A percentile compares a stretch with the other conserved stretches of the same genome.
These are phyloP conservation scores for Suillus americanus DNA, from an alignment of 768 basidiomycete species.

Conservation along the genomic window DNA sequence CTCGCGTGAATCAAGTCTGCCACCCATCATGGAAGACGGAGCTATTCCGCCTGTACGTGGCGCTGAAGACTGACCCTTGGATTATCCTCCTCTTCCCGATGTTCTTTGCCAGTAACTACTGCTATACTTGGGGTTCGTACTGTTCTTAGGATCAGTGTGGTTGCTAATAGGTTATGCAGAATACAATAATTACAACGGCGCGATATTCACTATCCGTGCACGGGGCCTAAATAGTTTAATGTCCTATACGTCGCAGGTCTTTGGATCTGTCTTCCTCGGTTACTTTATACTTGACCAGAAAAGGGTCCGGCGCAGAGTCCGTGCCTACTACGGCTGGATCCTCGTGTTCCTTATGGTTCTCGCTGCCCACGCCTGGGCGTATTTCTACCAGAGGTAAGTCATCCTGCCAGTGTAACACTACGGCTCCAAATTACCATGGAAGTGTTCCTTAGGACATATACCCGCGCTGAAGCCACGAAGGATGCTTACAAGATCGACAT, in stretches of 20 bases:
- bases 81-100: conserved; percentile 75
- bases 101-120: conserved; percentile 78
- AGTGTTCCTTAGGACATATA: conserved; percentile 44
- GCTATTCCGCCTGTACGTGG: conserved; percentile 59
- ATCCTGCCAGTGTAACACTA: not conserved
- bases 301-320: conserved; percentile 52
- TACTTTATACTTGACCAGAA: conserved; percentile 55
- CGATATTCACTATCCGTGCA: conserved; percentile 70
- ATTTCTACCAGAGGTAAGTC: conserved; percentile 63
- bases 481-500: conserved; percentile 53
- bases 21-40: conserved; percentile 77
- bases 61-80: conserved; percentile 63
- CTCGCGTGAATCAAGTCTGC: conserved; percentile 52
- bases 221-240: conserved; percentile 71
- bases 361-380: conserved; percentile 68
- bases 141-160: conserved; percentile 4
- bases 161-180: conserved; percentile 38
- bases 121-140: conserved; percentile 71
- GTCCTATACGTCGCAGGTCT: conserved; percentile 71
- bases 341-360: conserved; percentile 61
- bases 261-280: conserved; percentile 68
- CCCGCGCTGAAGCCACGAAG: conserved; percentile 45
- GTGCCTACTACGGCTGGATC: conserved; percentile 68
- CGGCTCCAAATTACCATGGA: not conserved
- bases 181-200: conserved; percentile 73